These are phyloP conservation scores for Diaporthe sp. DNA, from an alignment of 2,329 filamentous ascomycete species.

Conservation along the genomic window DNA sequence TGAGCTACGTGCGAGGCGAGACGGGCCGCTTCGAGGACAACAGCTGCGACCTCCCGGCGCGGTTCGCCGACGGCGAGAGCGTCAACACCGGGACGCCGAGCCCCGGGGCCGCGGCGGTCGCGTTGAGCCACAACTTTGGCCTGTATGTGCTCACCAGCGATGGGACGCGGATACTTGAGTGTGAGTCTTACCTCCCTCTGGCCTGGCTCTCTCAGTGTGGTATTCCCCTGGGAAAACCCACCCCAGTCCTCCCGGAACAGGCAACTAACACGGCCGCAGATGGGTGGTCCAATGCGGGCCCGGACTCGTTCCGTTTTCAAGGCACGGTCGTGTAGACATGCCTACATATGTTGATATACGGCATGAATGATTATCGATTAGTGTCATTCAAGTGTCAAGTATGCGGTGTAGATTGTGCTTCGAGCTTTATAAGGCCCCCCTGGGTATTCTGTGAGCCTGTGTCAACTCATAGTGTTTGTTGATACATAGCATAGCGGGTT, in stretches of 20 bases:
- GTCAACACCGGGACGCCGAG: background rate
- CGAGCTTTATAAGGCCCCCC: background rate
- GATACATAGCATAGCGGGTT: no score
- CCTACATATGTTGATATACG: background rate
- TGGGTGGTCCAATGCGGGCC: background rate
- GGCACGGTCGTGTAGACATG: background rate
- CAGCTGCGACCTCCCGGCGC: background rate
- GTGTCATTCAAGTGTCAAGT: background rate
- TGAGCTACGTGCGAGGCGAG: slow-evolving; percentile 1
- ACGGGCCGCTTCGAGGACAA: background rate
- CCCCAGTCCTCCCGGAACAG: background rate
- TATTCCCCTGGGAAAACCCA: background rate
- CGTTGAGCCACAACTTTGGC: background rate
- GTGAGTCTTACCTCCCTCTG: background rate
- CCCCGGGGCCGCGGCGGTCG: background rate
- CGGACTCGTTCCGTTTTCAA: slow-evolving; percentile 6
- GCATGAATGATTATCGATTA: no score
- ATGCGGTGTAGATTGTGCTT: background rate
- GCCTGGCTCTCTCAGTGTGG: background rate
- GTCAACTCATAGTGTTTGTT: background rate
- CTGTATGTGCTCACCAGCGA: background rate
- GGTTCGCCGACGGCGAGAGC: background rate
- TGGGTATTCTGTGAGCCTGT: no score
- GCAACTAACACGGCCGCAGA: background rate
- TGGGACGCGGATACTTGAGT: background rate